These are phyloP conservation scores for Tuber melanosporum DNA, from an alignment of 495 filamentous ascomycete genomes.

Conservation along the genomic window DNA sequence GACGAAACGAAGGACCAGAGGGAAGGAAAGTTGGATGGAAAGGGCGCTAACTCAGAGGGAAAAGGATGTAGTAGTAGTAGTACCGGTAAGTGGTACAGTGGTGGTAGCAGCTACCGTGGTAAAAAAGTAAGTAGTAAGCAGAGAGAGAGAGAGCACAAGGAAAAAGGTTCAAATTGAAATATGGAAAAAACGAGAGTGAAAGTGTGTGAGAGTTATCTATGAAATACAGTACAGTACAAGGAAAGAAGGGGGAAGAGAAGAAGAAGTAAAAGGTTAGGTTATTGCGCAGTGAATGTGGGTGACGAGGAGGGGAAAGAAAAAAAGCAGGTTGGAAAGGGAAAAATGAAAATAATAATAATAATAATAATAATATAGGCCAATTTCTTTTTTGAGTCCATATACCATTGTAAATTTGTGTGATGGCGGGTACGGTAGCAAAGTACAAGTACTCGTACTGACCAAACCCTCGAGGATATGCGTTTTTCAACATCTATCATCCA, in stretches of 20 bases:
- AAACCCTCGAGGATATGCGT: not conserved
- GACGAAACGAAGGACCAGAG: not conserved
- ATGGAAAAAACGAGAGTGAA: not conserved
- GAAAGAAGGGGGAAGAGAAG: not conserved
- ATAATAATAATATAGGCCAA: slow-evolving; percentile 4
- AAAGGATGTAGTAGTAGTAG: not conserved
- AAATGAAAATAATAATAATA: not conserved
- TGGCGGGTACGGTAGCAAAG: not conserved
- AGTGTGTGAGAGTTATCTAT: not conserved
- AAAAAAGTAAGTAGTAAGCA: not conserved
- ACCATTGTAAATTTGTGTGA: not conserved
- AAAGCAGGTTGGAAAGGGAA: slow-evolving; percentile 10
- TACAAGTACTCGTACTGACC: not conserved
- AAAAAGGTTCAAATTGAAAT: not conserved
- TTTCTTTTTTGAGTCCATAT: not conserved
- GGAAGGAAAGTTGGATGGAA: not conserved
- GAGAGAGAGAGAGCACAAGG: not conserved
- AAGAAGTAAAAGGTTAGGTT: slow-evolving; percentile 16
- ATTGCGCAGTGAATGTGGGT: slow-evolving; percentile 16
- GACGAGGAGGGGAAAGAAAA: slow-evolving; percentile 17
- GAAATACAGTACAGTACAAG: not conserved
- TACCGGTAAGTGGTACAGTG: too few relatives aligned
- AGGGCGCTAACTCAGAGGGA: not conserved
- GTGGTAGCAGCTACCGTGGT: not conserved
- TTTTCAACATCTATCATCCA: not conserved